Base-by-base conservation (phyloP, 1,284 basidiomycete species). In the Rhodotorula sp. region DNA sequence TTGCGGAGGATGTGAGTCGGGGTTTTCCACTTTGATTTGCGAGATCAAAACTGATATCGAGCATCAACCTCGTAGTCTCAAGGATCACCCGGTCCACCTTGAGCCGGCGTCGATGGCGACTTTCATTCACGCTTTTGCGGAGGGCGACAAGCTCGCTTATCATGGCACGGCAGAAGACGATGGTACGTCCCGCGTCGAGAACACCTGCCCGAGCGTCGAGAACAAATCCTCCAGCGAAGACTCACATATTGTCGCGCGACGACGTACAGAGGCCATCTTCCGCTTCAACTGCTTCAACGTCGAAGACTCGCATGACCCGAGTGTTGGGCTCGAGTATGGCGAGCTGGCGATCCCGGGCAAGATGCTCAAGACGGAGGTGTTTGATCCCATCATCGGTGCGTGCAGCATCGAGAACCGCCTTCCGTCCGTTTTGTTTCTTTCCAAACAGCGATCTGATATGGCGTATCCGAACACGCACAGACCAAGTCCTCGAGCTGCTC, bases 71-170 rank as follows among this genome's bases (percentile, higher is more conserved):
- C 1, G 23, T 68, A 77, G 76, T 7, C 82, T 93, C 69, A 85
- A 84, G 34, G 87, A 89, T 77, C 91, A 92, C 77, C 90, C 91
- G 21, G 87, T 85, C 1, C 91, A 92, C 81, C 85, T 92, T 26
- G 90, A 92, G 78, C 82, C 87, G 3, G 87, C 89, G 15, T 91
- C 89, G 70, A 81, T 91, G 75, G 89, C 90, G 3, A 90, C 90
- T 81, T 92, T 92, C 80, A 90, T 91, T 89, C 88, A 91, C 77
- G 64, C 76, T 0, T 77, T 77, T 51, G 67, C 69, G 39, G 90
- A 92, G 81, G 89, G 89, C 23, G 90, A 92, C 79, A 92, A 92
- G 80, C 81, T 91, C 65, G 85, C 85, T 46, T 92, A 90, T 78
- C 83, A 81, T 71, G 91, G 91, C 16, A 64, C 58, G 1, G 84